Conservation (phyloP, 768 basidiomycete species). For the Suillus bovinus region DNA sequence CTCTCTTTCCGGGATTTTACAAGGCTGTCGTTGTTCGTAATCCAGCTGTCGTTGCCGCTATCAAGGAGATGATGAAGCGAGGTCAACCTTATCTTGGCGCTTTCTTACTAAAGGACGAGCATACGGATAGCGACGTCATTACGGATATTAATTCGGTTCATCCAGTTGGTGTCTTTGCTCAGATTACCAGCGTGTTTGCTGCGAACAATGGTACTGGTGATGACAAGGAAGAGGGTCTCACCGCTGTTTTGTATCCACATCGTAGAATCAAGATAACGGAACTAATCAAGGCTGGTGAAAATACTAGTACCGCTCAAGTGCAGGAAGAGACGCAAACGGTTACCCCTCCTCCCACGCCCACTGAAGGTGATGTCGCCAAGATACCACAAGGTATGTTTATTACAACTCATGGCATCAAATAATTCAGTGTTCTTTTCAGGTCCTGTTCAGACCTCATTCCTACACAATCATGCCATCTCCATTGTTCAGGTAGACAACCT, state of each 20-base stretch:
- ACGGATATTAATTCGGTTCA: conserved; percentile 87
- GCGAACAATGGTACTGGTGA: conserved; percentile 53
- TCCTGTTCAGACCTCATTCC: conserved; percentile 81
- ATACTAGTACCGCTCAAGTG: conserved; percentile 34
- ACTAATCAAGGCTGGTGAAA: conserved; percentile 67
- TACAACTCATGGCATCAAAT: background rate
- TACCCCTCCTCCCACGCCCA: conserved; percentile 43
- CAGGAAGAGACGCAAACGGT: conserved; percentile 44
- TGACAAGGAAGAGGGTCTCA: conserved; percentile 85
- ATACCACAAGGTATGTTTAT: conserved; percentile 23
- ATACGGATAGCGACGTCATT: conserved; percentile 90
- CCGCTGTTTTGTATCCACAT: conserved; percentile 93
- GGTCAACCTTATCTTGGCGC: conserved; percentile 98
- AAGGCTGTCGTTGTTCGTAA: conserved; percentile 95
- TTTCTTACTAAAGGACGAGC: conserved; percentile 93
- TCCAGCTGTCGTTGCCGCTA: conserved; percentile 86
- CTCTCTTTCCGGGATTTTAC: conserved; percentile 97
- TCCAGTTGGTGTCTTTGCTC: conserved; percentile 93
- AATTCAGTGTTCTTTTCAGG: conserved; percentile 33
- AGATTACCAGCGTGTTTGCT: conserved; percentile 91
- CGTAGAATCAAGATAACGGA: conserved; percentile 87
- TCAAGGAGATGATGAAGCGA: conserved; percentile 95
- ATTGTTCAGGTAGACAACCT: conserved; percentile 89
- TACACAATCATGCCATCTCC: conserved; percentile 79
- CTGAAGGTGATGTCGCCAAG: conserved; percentile 25